Base-by-base conservation (phyloP, 2,329 filamentous ascomycete genomes). In the Passalora sequoiae region DNA sequence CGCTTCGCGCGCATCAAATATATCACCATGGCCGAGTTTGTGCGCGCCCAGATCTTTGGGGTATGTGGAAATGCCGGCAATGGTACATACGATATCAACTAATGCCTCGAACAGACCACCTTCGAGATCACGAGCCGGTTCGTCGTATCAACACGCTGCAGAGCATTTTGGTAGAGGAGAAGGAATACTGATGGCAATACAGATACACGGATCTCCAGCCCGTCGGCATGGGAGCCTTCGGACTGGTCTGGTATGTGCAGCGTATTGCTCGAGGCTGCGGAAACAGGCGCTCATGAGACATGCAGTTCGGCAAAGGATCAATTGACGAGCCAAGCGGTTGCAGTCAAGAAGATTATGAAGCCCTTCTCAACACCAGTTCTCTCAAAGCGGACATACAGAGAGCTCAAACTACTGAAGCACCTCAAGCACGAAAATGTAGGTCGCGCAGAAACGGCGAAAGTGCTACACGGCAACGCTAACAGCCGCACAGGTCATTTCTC, bases 291-390 rank as follows among this genome's bases (percentile, higher is more conserved):
- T 49, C 29, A 51, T 30, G 35, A 30, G 12, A 15, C 12, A 15
- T 51, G 58, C 66, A 97, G 91, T 71, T 97, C 92, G 54, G 92
- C 92, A 46, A 91, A 89, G 71, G 92, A 98, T 69, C 89, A 97
- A 74, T 88, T 98, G 69, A 97, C 92, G 48, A 86, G 80, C 66
- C 89, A 96, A 69, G 89, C 89, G 69, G 92, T 98, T 50, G 92
- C 92, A 47, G 89, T 98, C 66, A 98, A 98, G 80, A 98, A 98
- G 80, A 98, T 98, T 65, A 97, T 98, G 91, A 98, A 97, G 76
- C 92, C 92, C 7, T 98, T 98, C 72, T 96, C 89, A 76, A 98
- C 92, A n/a, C 89, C 92, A 1, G 92, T 98, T 46, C 77, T 98
- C 36, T 92, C 92, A 46, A 98, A 98, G 76, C 81, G 92, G 65